Percentiles rank a stretch among this genome's conserved stretches.
phyloP scores from a whole-genome alignment of 805 yeast genomes.

The Blastobotrys mokoenaii region DNA sequence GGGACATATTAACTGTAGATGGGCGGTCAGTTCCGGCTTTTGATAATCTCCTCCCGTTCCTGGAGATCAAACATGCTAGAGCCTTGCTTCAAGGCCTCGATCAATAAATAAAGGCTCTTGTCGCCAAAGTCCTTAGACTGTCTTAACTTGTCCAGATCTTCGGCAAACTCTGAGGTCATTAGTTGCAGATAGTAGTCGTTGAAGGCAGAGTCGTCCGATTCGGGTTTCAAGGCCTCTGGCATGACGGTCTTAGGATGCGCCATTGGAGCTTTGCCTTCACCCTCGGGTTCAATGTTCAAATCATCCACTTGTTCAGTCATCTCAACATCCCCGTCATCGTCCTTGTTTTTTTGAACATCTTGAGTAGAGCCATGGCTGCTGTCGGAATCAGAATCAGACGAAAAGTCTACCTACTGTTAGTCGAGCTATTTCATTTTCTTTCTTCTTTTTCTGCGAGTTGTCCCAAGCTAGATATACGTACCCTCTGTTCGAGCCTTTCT shows the following conservation, averaged over 20 bases:
- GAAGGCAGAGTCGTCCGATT: constrained; percentile 2
- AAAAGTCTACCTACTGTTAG: constrained; percentile 10
- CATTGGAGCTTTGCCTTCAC: not conserved
- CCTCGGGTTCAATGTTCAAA: constrained; percentile 10
- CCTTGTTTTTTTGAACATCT: constrained; percentile 2
- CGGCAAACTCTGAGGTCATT: constrained; percentile 41
- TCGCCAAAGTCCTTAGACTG: constrained; percentile 35
- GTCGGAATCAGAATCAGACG: constrained; percentile 16
- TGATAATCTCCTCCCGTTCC: constrained; percentile 18
- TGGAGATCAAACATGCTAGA: constrained; percentile 28
- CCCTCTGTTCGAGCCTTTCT: constrained; percentile 23
- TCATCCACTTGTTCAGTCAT: constrained; percentile 5
- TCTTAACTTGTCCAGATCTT: constrained; percentile 34
- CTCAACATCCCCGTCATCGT: not conserved
- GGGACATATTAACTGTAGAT: too few species aligned
- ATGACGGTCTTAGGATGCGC: constrained; percentile 4
- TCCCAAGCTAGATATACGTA: constrained; percentile 3
- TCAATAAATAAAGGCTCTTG: constrained; percentile 26
- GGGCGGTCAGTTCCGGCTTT: too few species aligned
- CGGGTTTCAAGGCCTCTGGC: constrained; percentile 4
- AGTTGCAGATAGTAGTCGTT: constrained; percentile 36
- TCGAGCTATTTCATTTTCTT: too few species aligned
- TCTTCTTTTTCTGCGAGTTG: too few species aligned
- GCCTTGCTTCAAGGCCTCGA: constrained; percentile 31
- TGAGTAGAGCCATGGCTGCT: not conserved